Conservation (phyloP, 306 rosid genomes). For the Fagus crenata region DNA sequence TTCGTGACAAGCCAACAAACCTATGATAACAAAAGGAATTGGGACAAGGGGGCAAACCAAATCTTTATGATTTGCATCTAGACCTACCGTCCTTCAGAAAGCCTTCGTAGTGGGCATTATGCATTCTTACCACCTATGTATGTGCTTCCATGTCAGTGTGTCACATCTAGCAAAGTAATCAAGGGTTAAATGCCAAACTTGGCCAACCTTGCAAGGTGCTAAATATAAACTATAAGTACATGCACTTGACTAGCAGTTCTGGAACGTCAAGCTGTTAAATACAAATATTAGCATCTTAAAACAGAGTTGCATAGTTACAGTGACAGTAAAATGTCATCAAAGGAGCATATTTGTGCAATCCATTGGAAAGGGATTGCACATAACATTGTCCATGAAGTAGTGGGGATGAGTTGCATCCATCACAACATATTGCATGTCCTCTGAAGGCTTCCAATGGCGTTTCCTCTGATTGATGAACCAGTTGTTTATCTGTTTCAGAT, state of each 20-base stretch:
- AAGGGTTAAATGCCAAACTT: too few relatives aligned
- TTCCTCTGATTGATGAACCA: constrained; percentile 60
- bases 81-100: neutral
- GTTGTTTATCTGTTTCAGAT: constrained; percentile 54
- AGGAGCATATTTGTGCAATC: constrained; percentile 43
- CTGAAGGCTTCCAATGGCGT: constrained; percentile 60
- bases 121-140: neutral
- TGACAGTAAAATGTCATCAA: neutral
- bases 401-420: constrained; percentile 41
- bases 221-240: neutral
- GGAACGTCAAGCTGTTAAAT: neutral
- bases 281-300: neutral
- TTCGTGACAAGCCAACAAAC: neutral
- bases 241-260: neutral
- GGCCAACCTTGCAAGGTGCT: neutral
- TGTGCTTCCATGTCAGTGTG: neutral
- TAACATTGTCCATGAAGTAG: constrained; percentile 37
- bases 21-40: neutral
- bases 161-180: neutral
- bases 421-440: constrained; percentile 44
- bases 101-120: neutral
- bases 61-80: neutral
- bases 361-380: constrained; percentile 43
- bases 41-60: neutral
- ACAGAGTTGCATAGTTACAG: neutral